These are phyloP conservation scores for Apiospora marii DNA, from an alignment of 2,329 filamentous ascomycete species.

Conservation along the genomic window DNA sequence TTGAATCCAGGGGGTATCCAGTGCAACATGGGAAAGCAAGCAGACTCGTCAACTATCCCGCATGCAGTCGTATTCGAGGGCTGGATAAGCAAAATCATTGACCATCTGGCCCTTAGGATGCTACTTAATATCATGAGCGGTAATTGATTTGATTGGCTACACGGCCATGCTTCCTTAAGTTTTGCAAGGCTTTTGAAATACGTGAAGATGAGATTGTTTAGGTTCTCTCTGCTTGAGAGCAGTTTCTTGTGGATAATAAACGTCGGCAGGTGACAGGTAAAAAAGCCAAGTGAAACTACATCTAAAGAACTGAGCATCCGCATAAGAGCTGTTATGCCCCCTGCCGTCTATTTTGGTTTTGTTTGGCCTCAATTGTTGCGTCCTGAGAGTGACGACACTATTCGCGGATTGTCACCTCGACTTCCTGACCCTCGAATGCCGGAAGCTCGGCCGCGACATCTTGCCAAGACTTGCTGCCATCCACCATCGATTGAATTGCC, in stretches of 20 bases:
- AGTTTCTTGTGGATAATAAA: not conserved
- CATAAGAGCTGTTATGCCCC: constrained; percentile 24
- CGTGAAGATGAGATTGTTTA: not conserved
- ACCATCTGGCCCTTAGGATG: not conserved
- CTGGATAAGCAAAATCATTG: not conserved
- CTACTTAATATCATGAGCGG: no score
- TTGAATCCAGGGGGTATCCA: not conserved
- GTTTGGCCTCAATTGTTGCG: not conserved
- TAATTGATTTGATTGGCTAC: no score
- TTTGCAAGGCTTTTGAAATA: not conserved
- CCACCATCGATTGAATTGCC: constrained; percentile 64
- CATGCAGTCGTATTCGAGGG: not conserved
- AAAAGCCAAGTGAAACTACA: constrained; percentile 29
- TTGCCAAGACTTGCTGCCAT: constrained; percentile 64
- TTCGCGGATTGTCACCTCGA: constrained; percentile 52
- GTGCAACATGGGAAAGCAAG: not conserved
- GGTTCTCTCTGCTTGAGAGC: not conserved
- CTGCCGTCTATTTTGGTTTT: constrained; percentile 15
- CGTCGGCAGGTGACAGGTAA: constrained; percentile 19
- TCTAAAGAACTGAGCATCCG: constrained; percentile 26
- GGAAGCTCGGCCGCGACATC: constrained; percentile 82
- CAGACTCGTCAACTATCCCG: not conserved
- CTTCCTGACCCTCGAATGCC: constrained; percentile 81
- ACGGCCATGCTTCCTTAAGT: not conserved
- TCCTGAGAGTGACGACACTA: not conserved